Base-by-base conservation (phyloP, 805 yeast genomes). In the Lipomyces yamanashiensis region DNA sequence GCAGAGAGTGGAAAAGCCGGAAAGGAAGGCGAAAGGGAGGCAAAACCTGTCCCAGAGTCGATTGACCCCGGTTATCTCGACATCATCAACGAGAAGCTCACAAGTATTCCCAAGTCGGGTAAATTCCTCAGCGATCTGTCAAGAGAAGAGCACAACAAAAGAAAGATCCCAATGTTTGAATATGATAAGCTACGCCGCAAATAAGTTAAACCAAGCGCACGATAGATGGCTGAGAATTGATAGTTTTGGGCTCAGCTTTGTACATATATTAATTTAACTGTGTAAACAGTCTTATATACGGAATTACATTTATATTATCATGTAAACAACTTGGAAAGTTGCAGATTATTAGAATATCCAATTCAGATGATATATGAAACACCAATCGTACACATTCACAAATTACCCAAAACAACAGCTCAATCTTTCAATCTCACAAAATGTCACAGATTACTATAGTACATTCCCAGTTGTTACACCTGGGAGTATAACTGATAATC, bases 141-240 rank as follows among this genome's bases (percentile, higher is more conserved):
- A 74, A 15, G 66, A 71, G 67, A 66, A 68, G 62, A 60, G 73
- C 67, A 64, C 63, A 51, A 53, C 53, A 63, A 56, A 55, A 45
- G 33, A 48, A 62, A 49, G 28, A 54, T 43, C 13, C 62, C 61
- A 10, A 64, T 57, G 66, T 61, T 66, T 23, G 62, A 56, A 47
- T 61, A 53, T 50, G 48, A 52, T 19, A 54, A 54, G 44, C 37
- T 63, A n/a, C 47, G 21, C 17, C 45, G 43, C 21, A 41, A 57
- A 10, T 53, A 37, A 17, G 41, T 23, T 2, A 39, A 39, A 7
- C 21, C 45, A 47, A 47, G 54, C 23, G 40, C 19, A 28, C 15
- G 19, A 37, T 19, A 13, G 36, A 19, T 17, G 41, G 10, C 1
- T n/a, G 17, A 19, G 28, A 28, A 5, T 28, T 28, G 13, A 23